A percentile compares a stretch with the other conserved stretches of the same genome.
Conservation (phyloP, 352 stramenopile genomes). For the Pseudoperonospora humuli region DNA sequence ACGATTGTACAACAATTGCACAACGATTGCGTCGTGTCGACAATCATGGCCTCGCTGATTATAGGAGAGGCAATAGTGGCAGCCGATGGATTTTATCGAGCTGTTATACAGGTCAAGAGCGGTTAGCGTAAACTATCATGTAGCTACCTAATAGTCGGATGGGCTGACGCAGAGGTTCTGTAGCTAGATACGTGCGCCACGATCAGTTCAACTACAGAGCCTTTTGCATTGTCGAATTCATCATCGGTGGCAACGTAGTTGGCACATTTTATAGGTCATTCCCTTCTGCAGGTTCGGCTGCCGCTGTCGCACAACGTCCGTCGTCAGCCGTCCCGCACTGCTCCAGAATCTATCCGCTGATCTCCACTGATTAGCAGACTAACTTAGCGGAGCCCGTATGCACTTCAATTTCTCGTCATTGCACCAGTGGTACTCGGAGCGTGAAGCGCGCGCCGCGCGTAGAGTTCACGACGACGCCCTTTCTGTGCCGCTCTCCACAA, state of each 20-base stretch:
- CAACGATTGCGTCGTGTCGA: constrained; percentile 7
- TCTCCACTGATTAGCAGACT: constrained; percentile 26
- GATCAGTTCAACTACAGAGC: constrained; percentile 14
- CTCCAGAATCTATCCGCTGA: constrained; percentile 16
- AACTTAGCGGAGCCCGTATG: constrained; percentile 17
- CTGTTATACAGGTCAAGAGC: constrained; percentile 15
- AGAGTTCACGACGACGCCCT: constrained; percentile 15
- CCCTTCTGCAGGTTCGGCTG: neutral
- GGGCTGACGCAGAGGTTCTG: constrained; percentile 10
- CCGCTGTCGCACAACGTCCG: constrained; percentile 17
- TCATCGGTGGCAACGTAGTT: too few relatives aligned
- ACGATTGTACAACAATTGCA: constrained; percentile 6
- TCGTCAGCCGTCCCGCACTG: constrained; percentile 14
- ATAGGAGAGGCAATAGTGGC: constrained; percentile 2
- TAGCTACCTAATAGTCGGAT: constrained; percentile 16
- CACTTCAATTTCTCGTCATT: constrained; percentile 27
- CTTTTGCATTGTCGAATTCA: constrained; percentile 13
- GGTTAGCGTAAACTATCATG: constrained; percentile 1
- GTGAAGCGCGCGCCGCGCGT: constrained; percentile 8
- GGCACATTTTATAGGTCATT: too few relatives aligned
- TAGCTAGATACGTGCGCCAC: constrained; percentile 17
- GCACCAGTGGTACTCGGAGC: constrained; percentile 18
- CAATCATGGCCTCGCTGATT: constrained; percentile 10
- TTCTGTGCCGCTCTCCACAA: constrained; percentile 20
- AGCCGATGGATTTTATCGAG: constrained; percentile 26